Base-by-base conservation (phyloP, 805 yeast genomes). In the Lachancea lanzarotensis region DNA sequence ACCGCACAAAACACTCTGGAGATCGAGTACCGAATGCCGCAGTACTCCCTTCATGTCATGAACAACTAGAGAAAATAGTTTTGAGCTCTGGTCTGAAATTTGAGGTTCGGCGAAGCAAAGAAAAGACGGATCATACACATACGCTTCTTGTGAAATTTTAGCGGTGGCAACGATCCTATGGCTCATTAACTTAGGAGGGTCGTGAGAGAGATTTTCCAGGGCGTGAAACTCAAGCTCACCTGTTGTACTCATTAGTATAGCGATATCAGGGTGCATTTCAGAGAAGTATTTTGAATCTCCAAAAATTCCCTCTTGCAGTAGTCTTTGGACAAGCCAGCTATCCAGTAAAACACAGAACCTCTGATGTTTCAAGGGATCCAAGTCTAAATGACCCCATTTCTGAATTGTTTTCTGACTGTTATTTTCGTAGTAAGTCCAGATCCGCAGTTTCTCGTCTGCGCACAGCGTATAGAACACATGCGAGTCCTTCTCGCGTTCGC, bases 391-490 rank as follows among this genome's bases (percentile, higher is more conserved):
- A 1, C 82, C 82, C 79, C 86, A 80, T 38, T 70, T 67, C 48
- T 72, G 79, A 17, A 81, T 71, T 37, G 73, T 74, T 44, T 73
- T 75, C 33, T 76, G 79, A n/a, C 74, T 75, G 32, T 75, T 81
- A 43, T 72, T 65, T 49, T 80, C 84, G 59, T 74, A 78, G 16
- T 82, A 75, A 0, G 84, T 75, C 86, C 90, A 88, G 0, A 84
- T 73, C 25, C 88, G 69, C 36, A 90, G 56, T 10, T 72, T 69
- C 6, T 72, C 65, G 53, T 84, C 88, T 15, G 72, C 65, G 25
- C 83, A 68, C n/a, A 81, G 53, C 0, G 95, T 79, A 58, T 82
- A 88, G 5, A 89, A 64, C 1, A 76, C 70, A 45, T 79, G 75
- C 15, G 72, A 72, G 35, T 69, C 72, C 7, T 62, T 53, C 29